A percentile compares a stretch with the other conserved stretches of the same genome.
These are phyloP conservation scores for Gymnopilus dilepis DNA, from an alignment of 768 basidiomycete species.

Conservation along the genomic window DNA sequence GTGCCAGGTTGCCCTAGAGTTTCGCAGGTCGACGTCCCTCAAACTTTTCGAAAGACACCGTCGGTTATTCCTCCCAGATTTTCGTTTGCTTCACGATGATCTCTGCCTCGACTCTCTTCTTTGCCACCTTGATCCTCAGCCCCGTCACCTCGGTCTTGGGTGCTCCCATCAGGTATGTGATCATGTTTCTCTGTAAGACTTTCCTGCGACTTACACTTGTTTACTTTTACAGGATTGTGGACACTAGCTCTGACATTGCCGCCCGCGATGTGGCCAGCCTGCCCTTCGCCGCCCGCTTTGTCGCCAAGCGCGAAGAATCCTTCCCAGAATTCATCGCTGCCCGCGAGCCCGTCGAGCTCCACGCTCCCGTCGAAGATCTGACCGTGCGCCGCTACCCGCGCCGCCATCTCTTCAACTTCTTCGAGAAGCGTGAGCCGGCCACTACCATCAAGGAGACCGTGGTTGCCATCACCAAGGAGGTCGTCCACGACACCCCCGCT, in stretches of 20 bases:
- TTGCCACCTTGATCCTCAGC: constrained; percentile 45
- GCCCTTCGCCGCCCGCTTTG: constrained; percentile 20
- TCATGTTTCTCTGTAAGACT: not conserved
- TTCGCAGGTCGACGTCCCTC: constrained; percentile 47
- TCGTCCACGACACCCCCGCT: constrained; percentile 28
- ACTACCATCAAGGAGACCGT: constrained; percentile 30
- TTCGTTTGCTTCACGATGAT: constrained; percentile 44
- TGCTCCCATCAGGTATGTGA: constrained; percentile 44
- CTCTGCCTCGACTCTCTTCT: constrained; percentile 40
- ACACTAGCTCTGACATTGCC: constrained; percentile 30
- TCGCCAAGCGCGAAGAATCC: constrained; percentile 15
- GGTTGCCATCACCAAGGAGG: constrained; percentile 23
- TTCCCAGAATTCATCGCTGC: constrained; percentile 22
- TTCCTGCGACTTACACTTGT: not conserved
- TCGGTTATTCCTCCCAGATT: no score
- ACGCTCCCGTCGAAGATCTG: constrained; percentile 4
- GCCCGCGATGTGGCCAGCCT: constrained; percentile 29
- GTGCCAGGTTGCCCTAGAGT: constrained; percentile 52
- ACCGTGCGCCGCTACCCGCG: constrained; percentile 35
- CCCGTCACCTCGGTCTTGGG: constrained; percentile 39
- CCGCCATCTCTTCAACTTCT: constrained; percentile 31
- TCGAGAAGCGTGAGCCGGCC: constrained; percentile 35
- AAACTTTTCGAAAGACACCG: constrained; percentile 37
- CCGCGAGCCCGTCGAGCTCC: constrained; percentile 34
- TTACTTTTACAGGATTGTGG: constrained; percentile 30